Evolutionary conservation across 2,329 filamentous ascomycete genomes (phyloP).

Genomic region (Aureobasidium namibiae): DNA sequence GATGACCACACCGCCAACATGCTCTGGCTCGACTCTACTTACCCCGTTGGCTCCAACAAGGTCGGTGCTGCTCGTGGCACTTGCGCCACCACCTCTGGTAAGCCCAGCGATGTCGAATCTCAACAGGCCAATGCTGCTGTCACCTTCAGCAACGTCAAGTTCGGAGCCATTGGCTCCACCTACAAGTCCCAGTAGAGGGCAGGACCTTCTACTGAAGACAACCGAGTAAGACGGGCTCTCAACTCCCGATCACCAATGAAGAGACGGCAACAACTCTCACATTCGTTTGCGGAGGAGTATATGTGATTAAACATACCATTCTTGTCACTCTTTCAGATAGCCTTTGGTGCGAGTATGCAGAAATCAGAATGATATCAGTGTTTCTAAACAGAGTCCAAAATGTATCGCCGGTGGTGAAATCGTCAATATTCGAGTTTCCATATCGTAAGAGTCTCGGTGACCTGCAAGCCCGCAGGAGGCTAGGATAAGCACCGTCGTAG

Average conservation of each 20-base stretch:
- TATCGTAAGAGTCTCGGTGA: too few relatives aligned
- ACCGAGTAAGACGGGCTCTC: neutral
- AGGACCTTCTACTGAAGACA: neutral
- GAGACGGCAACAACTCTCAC: neutral
- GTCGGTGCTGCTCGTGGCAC: constrained; percentile 19
- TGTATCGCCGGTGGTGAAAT: neutral
- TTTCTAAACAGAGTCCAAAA: neutral
- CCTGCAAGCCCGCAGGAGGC: too few relatives aligned
- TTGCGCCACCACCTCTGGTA: constrained; percentile 18
- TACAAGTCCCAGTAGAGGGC: constrained; percentile 1
- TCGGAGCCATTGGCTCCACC: constrained; percentile 20
- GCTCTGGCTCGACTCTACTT: constrained; percentile 59
- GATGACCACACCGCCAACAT: constrained; percentile 61
- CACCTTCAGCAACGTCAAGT: constrained; percentile 20
- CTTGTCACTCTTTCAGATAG: neutral
- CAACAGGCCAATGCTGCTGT: constrained; percentile 16
- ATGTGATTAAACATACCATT: neutral
- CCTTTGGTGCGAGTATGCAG: neutral
- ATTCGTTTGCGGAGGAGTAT: neutral
- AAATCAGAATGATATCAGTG: neutral
- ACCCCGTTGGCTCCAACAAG: constrained; percentile 19
- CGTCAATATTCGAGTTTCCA: neutral
- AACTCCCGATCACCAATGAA: neutral
- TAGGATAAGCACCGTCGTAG: too few relatives aligned
- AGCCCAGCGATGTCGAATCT: constrained; percentile 17